A percentile compares a stretch with the other conserved stretches of the same genome.
These are phyloP conservation scores for Pinus albicaulis DNA, from an alignment of 75 land plant species.

Conservation along the genomic window DNA sequence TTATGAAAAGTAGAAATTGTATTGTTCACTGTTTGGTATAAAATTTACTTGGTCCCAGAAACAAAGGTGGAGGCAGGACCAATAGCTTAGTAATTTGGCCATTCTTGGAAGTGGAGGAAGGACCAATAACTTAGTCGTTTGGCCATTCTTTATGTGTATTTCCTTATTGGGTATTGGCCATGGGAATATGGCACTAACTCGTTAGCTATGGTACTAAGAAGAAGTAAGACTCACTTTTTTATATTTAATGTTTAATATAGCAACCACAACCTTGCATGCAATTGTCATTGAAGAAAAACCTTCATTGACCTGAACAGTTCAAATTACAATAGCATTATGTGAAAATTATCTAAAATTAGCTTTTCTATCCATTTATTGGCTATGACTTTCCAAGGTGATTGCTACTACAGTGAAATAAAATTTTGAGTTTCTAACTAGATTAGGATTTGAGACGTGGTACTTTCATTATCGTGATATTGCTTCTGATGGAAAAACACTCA, in stretches of 20 bases:
- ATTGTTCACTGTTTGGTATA: too few species aligned
- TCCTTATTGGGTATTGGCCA: slow-evolving; percentile 45
- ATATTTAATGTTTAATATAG: neutral
- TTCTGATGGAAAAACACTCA: slow-evolving; percentile 79
- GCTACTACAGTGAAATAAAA: slow-evolving; percentile 82
- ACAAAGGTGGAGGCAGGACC: too few species aligned
- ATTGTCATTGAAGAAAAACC: too few species aligned
- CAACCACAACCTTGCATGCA: neutral
- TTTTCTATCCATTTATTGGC: too few species aligned
- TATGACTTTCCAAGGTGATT: neutral
- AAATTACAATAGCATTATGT: too few species aligned
- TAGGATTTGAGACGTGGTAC: slow-evolving; percentile 91
- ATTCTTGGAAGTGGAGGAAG: too few species aligned
- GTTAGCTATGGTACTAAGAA: slow-evolving; percentile 70
- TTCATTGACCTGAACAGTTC: neutral
- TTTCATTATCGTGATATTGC: slow-evolving; percentile 98
- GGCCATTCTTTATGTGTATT: too few species aligned
- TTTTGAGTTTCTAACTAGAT: slow-evolving; percentile 87
- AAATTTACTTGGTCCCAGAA: too few species aligned
- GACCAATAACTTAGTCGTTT: too few species aligned
- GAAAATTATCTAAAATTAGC: too few species aligned
- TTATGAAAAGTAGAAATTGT: too few species aligned
- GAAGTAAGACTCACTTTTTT: slow-evolving; percentile 58
- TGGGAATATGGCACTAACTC: slow-evolving; percentile 99
- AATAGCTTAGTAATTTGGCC: too few species aligned